A percentile compares a stretch with the other conserved stretches of the same genome.
Evolutionary conservation across 208 protist species (phyloP).

Genomic region (Leptomonas seymouri): DNA sequence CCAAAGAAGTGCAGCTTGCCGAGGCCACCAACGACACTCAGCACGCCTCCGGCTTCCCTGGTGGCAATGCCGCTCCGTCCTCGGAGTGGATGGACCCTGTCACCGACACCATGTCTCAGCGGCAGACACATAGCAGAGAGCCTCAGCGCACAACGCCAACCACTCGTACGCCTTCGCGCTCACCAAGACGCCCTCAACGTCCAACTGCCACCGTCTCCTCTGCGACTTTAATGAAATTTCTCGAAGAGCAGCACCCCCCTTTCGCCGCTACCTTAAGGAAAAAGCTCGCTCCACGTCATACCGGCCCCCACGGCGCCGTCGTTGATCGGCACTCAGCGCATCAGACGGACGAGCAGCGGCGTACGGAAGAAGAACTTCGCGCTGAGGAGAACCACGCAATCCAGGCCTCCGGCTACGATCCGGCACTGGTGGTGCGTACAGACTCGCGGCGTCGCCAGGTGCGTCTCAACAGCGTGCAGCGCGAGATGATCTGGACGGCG

Average conservation of each 20-base stretch:
- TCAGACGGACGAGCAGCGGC: constrained; percentile 20
- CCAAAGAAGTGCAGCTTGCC: background rate
- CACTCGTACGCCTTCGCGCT: background rate
- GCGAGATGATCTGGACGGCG: constrained; percentile 56
- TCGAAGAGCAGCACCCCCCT: constrained; percentile 12
- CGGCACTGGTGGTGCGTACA: constrained; percentile 53
- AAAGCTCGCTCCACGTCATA: constrained; percentile 21
- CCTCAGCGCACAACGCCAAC: background rate
- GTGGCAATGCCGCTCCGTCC: background rate
- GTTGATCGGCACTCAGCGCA: constrained; percentile 9
- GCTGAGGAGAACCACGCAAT: constrained; percentile 11
- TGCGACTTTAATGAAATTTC: background rate
- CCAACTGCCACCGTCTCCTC: background rate
- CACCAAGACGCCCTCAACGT: background rate
- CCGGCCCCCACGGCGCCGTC: constrained; percentile 21
- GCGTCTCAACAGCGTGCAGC: constrained; percentile 53
- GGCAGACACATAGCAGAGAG: background rate
- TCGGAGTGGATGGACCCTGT: background rate
- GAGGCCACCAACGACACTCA: background rate
- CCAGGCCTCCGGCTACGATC: constrained; percentile 41
- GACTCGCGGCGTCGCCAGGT: constrained; percentile 43
- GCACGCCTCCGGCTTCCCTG: background rate
- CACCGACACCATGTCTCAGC: background rate
- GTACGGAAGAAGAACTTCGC: constrained; percentile 17
- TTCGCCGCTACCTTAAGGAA: constrained; percentile 21